Evolutionary conservation across 1,284 basidiomycete species (phyloP), one percentile per base, ranked within the genome.

Genomic region (Porodaedalea pini): DNA sequence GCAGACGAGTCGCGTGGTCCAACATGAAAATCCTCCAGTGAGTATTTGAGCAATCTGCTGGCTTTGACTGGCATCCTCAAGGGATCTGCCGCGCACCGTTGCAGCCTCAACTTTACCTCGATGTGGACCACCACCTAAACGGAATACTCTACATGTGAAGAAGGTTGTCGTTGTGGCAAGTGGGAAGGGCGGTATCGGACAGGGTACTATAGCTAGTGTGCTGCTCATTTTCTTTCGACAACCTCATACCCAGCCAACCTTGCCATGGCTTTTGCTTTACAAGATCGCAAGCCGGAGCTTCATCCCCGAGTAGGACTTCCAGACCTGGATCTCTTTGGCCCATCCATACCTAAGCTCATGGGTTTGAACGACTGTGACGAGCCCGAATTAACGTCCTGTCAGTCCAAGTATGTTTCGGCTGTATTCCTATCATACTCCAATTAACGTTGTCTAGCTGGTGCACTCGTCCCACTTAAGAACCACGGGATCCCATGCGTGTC

Each of bases 171-270:
- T 85, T 3, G 94, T 99, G 0, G 91, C 94, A 0, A 94, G 91
- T 64, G 96, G 94, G 13, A 98, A 98, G 69, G 97, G 96, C 34
- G 96, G 96, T 1, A 97, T 98, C 1, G 96, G 96, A 5, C 99
- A 99, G 74, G 95, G 92, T 63, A 98, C 95, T 0, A 78, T 98
- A 34, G 90, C 95, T 50, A 89, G 92, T 92, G 60, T 48, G 76
- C 32, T 39, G 25, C 10, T 45, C 27, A 1, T 13, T n/a, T 27
- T 40, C 21, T 29, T 48, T 39, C 34, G n/a, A 25, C 49, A 40
- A 37, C 41, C 41, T 19, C 25, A 61, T 21, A 59, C 58, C 32
- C 31, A 91, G 92, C 88, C 17, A 97, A 96, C 66, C 79, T 97
- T 5, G 94, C 94, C 0, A 82, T 90, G 51, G 80, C 88, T 0